These are phyloP conservation scores for Pseudozyma pruni DNA, from an alignment of 1,284 basidiomycete species.

Conservation along the genomic window DNA sequence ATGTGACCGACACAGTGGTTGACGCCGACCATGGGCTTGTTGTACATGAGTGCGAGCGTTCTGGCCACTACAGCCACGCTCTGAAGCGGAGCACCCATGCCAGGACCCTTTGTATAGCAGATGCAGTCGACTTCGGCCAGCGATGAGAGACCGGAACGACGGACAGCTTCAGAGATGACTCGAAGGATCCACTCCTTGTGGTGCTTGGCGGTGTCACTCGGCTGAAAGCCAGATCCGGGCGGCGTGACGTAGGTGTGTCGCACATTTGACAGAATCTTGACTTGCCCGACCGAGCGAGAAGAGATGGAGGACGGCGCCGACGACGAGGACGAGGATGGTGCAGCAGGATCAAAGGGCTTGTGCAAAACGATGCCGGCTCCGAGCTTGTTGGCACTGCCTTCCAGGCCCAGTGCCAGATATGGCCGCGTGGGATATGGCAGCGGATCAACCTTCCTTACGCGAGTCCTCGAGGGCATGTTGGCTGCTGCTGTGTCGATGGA, in stretches of 20 bases:
- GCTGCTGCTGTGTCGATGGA: not conserved
- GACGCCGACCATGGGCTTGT: slow-evolving; percentile 93
- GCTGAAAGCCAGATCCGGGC: slow-evolving; percentile 95
- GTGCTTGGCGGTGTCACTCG: slow-evolving; percentile 92
- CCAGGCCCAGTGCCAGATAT: slow-evolving; percentile 62
- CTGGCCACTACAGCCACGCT: slow-evolving; percentile 95
- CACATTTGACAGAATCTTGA: slow-evolving; percentile 72
- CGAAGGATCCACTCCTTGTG: slow-evolving; percentile 91
- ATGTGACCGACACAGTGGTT: slow-evolving; percentile 99
- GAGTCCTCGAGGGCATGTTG: slow-evolving; percentile 31
- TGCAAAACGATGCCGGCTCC: slow-evolving; percentile 95
- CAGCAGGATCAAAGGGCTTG: slow-evolving; percentile 72
- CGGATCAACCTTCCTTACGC: slow-evolving; percentile 42
- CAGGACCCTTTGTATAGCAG: slow-evolving; percentile 98
- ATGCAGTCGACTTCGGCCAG: slow-evolving; percentile 89
- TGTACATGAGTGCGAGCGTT: slow-evolving; percentile 85
- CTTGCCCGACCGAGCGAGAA: slow-evolving; percentile 76
- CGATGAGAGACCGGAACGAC: slow-evolving; percentile 75
- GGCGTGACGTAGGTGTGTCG: slow-evolving; percentile 98
- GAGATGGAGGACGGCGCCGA: slow-evolving; percentile 68
- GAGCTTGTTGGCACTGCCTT: slow-evolving; percentile 85
- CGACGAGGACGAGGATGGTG: slow-evolving; percentile 29
- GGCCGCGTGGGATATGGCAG: slow-evolving; percentile 52
- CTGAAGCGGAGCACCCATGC: slow-evolving; percentile 97
- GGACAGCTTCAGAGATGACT: slow-evolving; percentile 84